These are phyloP conservation scores for Microsporum canis DNA, from an alignment of 2,329 filamentous ascomycete species.

Conservation along the genomic window DNA sequence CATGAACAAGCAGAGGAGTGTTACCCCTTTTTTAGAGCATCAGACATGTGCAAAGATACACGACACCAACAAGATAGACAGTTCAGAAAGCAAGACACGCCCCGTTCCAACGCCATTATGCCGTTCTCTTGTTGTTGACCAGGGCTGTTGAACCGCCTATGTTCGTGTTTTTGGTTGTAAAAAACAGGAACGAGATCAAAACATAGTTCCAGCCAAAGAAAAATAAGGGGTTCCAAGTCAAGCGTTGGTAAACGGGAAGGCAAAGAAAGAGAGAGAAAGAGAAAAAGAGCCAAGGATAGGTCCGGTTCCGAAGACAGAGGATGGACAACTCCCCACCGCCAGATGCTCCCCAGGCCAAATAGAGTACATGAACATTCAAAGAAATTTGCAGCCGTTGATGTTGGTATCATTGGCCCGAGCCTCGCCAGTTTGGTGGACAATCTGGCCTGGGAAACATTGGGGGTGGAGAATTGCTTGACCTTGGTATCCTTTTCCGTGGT, in stretches of 20 bases:
- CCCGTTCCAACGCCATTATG: background rate
- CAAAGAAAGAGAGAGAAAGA: slow-evolving; percentile 2
- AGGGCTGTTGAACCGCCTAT: slow-evolving; percentile 57
- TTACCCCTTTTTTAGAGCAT: no score
- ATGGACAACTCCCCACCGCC: background rate
- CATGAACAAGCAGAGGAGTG: background rate
- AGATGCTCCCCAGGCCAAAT: background rate
- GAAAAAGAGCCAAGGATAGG: slow-evolving; percentile 1
- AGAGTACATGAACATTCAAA: slow-evolving; percentile 17
- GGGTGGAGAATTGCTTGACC: background rate
- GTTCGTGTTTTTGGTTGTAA: slow-evolving; percentile 74
- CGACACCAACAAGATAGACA: slow-evolving; percentile 18
- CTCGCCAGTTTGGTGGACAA: slow-evolving; percentile 5
- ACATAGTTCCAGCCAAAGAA: slow-evolving; percentile 45
- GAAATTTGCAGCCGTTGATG: slow-evolving; percentile 45
- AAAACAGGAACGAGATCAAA: slow-evolving; percentile 63
- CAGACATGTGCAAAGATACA: no score
- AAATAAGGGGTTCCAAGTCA: background rate
- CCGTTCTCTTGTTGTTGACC: slow-evolving; percentile 19
- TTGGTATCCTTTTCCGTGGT: background rate
- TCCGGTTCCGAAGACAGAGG: background rate
- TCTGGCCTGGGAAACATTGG: slow-evolving; percentile 10
- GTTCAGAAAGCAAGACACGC: background rate
- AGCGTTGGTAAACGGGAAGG: no score
- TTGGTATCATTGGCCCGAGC: slow-evolving; percentile 49